Conservation (phyloP, 2,329 filamentous ascomycete species). For the Rutstroemia sp. region DNA sequence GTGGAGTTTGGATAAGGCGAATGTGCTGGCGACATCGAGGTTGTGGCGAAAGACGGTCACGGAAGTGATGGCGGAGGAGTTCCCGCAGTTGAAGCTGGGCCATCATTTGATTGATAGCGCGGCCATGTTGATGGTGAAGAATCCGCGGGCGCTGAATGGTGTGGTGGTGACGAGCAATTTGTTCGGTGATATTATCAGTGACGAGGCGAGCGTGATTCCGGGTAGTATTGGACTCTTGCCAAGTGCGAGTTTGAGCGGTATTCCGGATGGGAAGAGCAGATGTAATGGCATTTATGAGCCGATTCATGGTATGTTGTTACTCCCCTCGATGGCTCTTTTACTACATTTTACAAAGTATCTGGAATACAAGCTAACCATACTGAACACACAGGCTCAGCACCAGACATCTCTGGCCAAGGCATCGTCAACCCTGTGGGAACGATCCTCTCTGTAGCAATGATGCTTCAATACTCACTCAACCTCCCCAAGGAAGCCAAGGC, state of each 20-base stretch:
- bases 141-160: slow-evolving; percentile 79
- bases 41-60: slow-evolving; percentile 84
- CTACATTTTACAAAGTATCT: background rate
- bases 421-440: slow-evolving; percentile 90
- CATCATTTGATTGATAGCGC: slow-evolving; percentile 94
- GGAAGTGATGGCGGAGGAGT: slow-evolving; percentile 81
- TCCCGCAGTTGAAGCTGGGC: slow-evolving; percentile 73
- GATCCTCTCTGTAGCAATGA: slow-evolving; percentile 89
- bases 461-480: slow-evolving; percentile 87
- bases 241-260: slow-evolving; percentile 76
- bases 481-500: slow-evolving; percentile 69
- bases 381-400: slow-evolving; percentile 61
- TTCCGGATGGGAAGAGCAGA: slow-evolving; percentile 76
- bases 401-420: slow-evolving; percentile 86
- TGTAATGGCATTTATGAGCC: slow-evolving; percentile 97
- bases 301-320: slow-evolving; percentile 67
- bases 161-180: slow-evolving; percentile 89
- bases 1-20: slow-evolving; percentile 90
- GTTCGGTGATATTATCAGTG: slow-evolving; percentile 92
- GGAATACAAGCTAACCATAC: background rate
- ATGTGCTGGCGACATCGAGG: slow-evolving; percentile 83
- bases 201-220: slow-evolving; percentile 91
- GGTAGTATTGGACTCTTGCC: slow-evolving; percentile 84
- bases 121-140: slow-evolving; percentile 98
- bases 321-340: background rate